Evolutionary conservation across 148 eudicot genomes (phyloP), one percentile per base, ranked within the genome.

Genomic region (Amaranthus cruentus): DNA sequence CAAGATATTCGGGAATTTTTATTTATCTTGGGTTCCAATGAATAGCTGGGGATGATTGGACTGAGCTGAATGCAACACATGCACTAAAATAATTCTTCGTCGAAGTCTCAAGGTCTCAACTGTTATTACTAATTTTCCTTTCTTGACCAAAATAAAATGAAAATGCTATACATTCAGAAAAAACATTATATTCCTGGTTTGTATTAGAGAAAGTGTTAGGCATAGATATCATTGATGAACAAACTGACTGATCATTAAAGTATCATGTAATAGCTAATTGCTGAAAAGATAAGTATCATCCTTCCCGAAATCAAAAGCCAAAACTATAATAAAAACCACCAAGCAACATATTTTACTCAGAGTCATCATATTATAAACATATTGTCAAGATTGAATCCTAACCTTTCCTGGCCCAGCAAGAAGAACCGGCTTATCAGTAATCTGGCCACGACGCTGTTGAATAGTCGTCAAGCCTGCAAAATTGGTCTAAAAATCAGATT

Each of bases 321-420:
- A 28, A 28, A 28, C 38, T 28, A 28, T 28, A 28, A 28, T 28
- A 28, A 28, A 28, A 9, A 58, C 62, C 62, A 58, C 62, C 62
- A n/a, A 58, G 21, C 21, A 58, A 10, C 12, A 6, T 28, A 28
- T 53, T n/a, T 50, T 44, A 61, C 68, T 47, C 46, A 54, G 7
- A 63, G 50, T 58, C 58, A 58, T 48, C 28, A 47, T 38, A 50
- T 6, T 47, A 65, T 55, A 1, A 44, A 9, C 50, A 56, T 8
- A 59, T 9, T 46, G 67, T 0, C 51, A 14, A 9, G 65, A 59
- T 9, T 1, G 5, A n/a, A 72, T 28, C 73, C 81, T 76, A 53
- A 94, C 98, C 98, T 94, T 94, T 52, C 98, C 98, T 55, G 98
- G 98, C 21, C 98, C 98, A 58, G 91, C 73, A 60, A 94, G 98